Evolutionary conservation across 2,329 filamentous ascomycete species (phyloP).

Genomic region (Coniella lustricola): DNA sequence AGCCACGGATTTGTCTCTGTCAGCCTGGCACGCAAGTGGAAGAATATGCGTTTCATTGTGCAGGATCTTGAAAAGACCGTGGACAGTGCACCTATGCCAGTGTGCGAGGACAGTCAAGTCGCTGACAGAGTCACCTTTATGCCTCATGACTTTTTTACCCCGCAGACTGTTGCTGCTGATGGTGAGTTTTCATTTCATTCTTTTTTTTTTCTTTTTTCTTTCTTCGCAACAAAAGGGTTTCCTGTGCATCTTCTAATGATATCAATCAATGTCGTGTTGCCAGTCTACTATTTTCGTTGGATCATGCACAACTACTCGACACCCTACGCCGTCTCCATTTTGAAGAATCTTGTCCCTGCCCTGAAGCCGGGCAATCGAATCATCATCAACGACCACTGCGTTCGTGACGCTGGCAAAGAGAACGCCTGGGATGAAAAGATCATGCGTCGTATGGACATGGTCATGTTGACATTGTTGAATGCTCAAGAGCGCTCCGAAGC

Average conservation of each 20-base stretch:
- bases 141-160: constrained; percentile 51
- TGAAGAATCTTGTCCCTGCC: constrained; percentile 44
- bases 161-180: constrained; percentile 49
- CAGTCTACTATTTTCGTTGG: constrained; percentile 50
- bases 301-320: constrained; percentile 58
- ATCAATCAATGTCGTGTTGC: not conserved
- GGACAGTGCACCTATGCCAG: constrained; percentile 36
- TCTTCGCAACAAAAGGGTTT: not conserved
- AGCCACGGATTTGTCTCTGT: constrained; percentile 50
- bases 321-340: constrained; percentile 40
- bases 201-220: not conserved
- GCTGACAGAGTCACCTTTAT: constrained; percentile 34
- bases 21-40: constrained; percentile 44
- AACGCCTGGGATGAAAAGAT: constrained; percentile 30
- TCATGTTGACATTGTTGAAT: constrained; percentile 38
- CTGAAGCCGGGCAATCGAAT: constrained; percentile 48
- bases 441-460: constrained; percentile 34
- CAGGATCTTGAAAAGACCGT: constrained; percentile 47
- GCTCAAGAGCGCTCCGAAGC: constrained; percentile 35
- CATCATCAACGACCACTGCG: constrained; percentile 34
- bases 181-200: constrained; percentile 26
- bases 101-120: constrained; percentile 32
- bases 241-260: not conserved
- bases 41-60: constrained; percentile 46
- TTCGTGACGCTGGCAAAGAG: constrained; percentile 27